These are phyloP conservation scores for Endoconidiophora laricicola DNA, from an alignment of 2,329 filamentous ascomycete genomes.

Conservation along the genomic window DNA sequence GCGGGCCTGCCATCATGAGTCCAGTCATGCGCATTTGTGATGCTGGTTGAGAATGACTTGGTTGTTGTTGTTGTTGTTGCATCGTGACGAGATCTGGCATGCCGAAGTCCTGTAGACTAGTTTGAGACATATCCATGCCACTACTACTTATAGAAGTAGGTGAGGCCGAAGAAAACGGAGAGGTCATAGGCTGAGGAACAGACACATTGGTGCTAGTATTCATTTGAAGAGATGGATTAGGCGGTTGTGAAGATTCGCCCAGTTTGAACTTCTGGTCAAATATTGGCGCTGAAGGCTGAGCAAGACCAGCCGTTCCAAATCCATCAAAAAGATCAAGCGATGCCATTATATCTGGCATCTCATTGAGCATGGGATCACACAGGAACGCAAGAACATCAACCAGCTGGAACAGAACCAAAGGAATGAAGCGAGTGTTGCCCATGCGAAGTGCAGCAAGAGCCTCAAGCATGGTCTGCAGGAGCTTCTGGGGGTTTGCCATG, in stretches of 20 bases:
- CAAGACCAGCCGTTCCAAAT: slow-evolving; percentile 46
- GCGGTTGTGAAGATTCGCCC: slow-evolving; percentile 1
- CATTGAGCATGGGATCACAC: slow-evolving; percentile 42
- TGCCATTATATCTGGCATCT: slow-evolving; percentile 36
- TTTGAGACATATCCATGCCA: slow-evolving; percentile 10
- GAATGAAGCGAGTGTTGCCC: slow-evolving; percentile 60
- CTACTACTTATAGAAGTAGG: slow-evolving; percentile 9
- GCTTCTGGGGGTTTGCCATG: slow-evolving; percentile 48
- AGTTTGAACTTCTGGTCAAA: slow-evolving; percentile 8
- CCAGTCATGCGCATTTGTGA: slow-evolving; percentile 2
- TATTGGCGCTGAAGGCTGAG: slow-evolving; percentile 28
- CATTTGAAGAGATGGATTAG: not conserved
- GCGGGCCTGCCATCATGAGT: not conserved
- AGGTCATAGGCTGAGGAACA: slow-evolving; percentile 5
- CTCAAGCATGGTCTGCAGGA: slow-evolving; percentile 52
- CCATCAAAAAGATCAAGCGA: slow-evolving; percentile 49
- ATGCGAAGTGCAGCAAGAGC: slow-evolving; percentile 55
- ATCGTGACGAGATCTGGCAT: slow-evolving; percentile 9
- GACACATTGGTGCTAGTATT: not conserved
- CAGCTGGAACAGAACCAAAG: slow-evolving; percentile 60
- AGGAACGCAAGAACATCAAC: slow-evolving; percentile 51
- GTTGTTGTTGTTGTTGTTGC: slow-evolving; percentile 7
- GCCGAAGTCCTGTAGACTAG: slow-evolving; percentile 6
- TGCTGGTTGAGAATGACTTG: not conserved
- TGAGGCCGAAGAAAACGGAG: slow-evolving; percentile 10